These are phyloP conservation scores for Aspergillus hortae DNA, from an alignment of 2,329 filamentous ascomycete genomes.

Conservation along the genomic window DNA sequence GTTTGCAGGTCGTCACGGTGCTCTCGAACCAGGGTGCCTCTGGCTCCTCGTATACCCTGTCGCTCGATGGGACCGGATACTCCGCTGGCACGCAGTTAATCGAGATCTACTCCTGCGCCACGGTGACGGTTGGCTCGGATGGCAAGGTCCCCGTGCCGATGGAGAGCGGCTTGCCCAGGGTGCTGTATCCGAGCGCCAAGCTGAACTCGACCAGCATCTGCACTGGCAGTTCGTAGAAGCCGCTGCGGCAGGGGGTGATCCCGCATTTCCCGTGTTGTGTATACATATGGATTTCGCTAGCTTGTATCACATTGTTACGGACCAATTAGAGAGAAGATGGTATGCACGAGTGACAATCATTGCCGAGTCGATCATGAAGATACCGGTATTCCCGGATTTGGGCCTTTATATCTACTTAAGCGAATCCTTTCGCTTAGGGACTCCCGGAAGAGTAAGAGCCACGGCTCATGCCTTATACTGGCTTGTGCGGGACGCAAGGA, in stretches of 20 bases:
- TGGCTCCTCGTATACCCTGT: conserved; percentile 23
- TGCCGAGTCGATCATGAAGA: neutral
- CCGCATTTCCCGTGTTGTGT: neutral
- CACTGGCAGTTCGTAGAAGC: neutral
- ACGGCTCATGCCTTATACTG: too few relatives aligned
- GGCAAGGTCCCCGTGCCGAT: conserved; percentile 47
- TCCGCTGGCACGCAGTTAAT: conserved; percentile 20
- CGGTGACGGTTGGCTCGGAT: conserved; percentile 38
- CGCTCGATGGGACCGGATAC: conserved; percentile 23
- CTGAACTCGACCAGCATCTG: conserved; percentile 12
- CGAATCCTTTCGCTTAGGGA: neutral
- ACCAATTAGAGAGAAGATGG: neutral
- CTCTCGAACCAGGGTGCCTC: conserved; percentile 41
- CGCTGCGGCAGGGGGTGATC: too few relatives aligned
- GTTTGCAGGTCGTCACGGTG: conserved; percentile 38
- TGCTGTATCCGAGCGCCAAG: conserved; percentile 25
- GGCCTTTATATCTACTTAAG: neutral
- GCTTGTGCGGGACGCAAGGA: neutral
- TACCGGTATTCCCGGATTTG: neutral
- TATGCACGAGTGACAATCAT: neutral
- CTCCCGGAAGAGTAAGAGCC: neutral
- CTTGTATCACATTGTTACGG: neutral
- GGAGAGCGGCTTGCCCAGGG: conserved; percentile 40
- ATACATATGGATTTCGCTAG: neutral
- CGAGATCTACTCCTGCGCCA: conserved; percentile 38